These are phyloP conservation scores for Bidens hawaiensis DNA, from an alignment of 140 eudicot species.

Conservation along the genomic window DNA sequence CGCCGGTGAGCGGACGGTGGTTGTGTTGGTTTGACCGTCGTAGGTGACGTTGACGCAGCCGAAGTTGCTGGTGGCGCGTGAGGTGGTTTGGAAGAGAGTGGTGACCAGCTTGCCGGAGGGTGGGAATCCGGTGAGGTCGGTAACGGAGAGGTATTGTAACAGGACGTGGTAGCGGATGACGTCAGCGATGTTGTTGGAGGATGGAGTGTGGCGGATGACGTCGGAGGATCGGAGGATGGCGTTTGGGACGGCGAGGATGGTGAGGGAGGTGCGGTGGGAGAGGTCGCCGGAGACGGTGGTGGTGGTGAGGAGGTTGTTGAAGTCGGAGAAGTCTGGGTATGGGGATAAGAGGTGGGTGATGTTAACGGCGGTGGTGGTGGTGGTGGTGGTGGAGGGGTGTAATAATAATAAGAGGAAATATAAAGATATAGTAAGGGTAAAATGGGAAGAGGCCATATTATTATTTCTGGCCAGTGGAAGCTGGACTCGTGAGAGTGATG, in stretches of 20 bases:
- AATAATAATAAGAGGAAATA: slow-evolving; percentile 29
- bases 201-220: slow-evolving; percentile 21
- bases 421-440: slow-evolving; percentile 42
- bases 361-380: slow-evolving; percentile 53
- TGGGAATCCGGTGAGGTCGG: slow-evolving; percentile 53
- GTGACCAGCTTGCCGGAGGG: slow-evolving; percentile 57
- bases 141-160: slow-evolving; percentile 49
- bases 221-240: slow-evolving; percentile 45
- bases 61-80: slow-evolving; percentile 57
- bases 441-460: slow-evolving; percentile 33
- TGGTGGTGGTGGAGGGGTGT: not conserved
- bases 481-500: slow-evolving; percentile 29
- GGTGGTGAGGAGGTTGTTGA: slow-evolving; percentile 58
- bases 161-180: slow-evolving; percentile 86
- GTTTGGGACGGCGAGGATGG: slow-evolving; percentile 85
- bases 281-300: slow-evolving; percentile 65
- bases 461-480: not conserved
- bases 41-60: slow-evolving; percentile 60
- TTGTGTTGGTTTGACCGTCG: slow-evolving; percentile 26
- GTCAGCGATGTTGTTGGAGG: slow-evolving; percentile 54
- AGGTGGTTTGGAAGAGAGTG: slow-evolving; percentile 82
- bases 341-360: slow-evolving; percentile 65
- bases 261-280: slow-evolving; percentile 55
- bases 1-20: slow-evolving; percentile 45
- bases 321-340: slow-evolving; percentile 73